Percentiles rank a stretch among this genome's conserved stretches.
Evolutionary conservation across 1,284 basidiomycete genomes (phyloP).

Genomic region (Ceratobasidium papillatum): DNA sequence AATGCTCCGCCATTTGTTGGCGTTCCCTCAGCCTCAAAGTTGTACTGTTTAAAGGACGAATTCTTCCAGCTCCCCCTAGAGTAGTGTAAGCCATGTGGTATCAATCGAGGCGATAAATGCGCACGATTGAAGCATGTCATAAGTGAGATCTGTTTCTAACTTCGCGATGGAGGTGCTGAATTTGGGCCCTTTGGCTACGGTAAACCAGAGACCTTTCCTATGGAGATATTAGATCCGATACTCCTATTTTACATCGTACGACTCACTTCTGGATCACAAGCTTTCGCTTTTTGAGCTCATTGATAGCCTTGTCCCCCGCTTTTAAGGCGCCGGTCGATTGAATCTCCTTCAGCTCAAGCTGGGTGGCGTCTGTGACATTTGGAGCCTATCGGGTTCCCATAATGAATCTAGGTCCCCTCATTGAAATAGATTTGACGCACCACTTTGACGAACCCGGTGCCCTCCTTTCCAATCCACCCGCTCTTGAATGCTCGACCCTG

Average conservation of each 20-base stretch:
- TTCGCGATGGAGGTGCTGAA: slow-evolving; percentile 96
- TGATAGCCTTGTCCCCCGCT: slow-evolving; percentile 79
- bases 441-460: slow-evolving; percentile 84
- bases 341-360: slow-evolving; percentile 79
- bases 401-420: slow-evolving; percentile 39
- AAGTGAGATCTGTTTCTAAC: slow-evolving; percentile 97
- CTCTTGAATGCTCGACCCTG: slow-evolving; percentile 97
- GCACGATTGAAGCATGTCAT: slow-evolving; percentile 92
- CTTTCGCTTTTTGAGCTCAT: slow-evolving; percentile 93
- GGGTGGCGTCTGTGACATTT: slow-evolving; percentile 77
- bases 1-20: slow-evolving; percentile 90
- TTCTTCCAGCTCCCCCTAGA: slow-evolving; percentile 86
- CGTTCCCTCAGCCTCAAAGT: slow-evolving; percentile 96
- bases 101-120: slow-evolving; percentile 48
- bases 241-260: slow-evolving; percentile 11
- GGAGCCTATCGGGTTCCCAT: slow-evolving; percentile 56
- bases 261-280: slow-evolving; percentile 74
- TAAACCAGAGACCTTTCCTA: slow-evolving; percentile 96
- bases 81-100: background rate
- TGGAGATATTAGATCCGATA: slow-evolving; percentile 32
- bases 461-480: slow-evolving; percentile 95
- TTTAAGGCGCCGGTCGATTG: slow-evolving; percentile 73
- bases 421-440: slow-evolving; percentile 60
- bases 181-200: slow-evolving; percentile 82
- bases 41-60: slow-evolving; percentile 96